Conservation (phyloP, 352 stramenopile genomes). For the Pythium utonaiense region DNA sequence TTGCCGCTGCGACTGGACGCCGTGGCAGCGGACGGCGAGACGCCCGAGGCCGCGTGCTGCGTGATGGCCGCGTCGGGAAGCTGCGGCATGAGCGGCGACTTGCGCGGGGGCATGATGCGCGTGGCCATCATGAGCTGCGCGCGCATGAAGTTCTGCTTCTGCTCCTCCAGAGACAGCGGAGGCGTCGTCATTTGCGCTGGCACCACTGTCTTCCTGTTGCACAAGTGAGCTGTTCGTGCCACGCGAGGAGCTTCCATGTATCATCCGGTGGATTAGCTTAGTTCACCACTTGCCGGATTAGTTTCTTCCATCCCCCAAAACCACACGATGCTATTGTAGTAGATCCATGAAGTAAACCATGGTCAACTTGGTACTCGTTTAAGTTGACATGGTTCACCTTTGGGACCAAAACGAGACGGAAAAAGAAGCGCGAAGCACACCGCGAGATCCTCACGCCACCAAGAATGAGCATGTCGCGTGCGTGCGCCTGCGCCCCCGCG, state of each 20-base stretch:
- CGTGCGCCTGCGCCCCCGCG: background rate
- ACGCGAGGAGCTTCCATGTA: too few relatives aligned
- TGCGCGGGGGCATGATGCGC: background rate
- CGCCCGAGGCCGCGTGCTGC: background rate
- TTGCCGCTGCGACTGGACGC: background rate
- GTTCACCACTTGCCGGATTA: background rate
- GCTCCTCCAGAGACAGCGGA: background rate
- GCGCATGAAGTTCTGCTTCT: background rate
- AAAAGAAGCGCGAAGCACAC: background rate
- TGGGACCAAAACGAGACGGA: background rate
- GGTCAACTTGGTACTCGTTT: background rate
- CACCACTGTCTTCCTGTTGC: too few relatives aligned
- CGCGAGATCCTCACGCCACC: background rate
- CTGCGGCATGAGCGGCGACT: background rate
- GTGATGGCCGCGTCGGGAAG: background rate
- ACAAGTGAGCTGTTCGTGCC: too few relatives aligned
- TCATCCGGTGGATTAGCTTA: too few relatives aligned
- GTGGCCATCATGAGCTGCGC: conserved; percentile 1
- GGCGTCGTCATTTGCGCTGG: background rate
- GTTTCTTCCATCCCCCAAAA: too few relatives aligned
- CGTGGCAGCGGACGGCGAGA: background rate
- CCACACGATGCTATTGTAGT: background rate
- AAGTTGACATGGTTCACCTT: background rate
- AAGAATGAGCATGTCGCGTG: conserved; percentile 18
- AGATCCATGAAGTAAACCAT: background rate